Conservation (phyloP, 2,329 filamentous ascomycete genomes). For the Fusarium guadeloupense region DNA sequence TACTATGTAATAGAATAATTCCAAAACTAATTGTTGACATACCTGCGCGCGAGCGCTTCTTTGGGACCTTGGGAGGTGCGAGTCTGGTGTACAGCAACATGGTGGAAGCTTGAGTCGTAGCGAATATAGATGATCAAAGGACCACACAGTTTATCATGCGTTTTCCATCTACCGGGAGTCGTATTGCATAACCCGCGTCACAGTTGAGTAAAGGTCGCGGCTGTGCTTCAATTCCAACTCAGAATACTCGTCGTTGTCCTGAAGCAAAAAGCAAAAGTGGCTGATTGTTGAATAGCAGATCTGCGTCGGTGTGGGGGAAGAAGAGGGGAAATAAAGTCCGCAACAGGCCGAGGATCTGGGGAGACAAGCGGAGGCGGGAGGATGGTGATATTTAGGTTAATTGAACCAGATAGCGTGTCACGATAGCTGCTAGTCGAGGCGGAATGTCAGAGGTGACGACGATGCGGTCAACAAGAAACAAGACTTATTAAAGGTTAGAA, state of each 20-base stretch:
- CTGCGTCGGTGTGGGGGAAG: conserved; percentile 31
- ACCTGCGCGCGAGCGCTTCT: conserved; percentile 63
- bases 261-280: conserved; percentile 1
- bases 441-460: conserved; percentile 11
- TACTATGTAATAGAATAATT: conserved; percentile 13
- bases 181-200: conserved; percentile 20
- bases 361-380: conserved; percentile 23
- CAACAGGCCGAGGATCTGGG: conserved; percentile 32
- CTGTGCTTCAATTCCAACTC: not conserved
- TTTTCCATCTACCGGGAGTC: conserved; percentile 27
- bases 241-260: not conserved
- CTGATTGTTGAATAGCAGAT: conserved; percentile 24
- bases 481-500: conserved; percentile 1
- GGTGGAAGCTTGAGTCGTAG: conserved; percentile 13
- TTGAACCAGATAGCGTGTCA: not conserved
- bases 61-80: conserved; percentile 66
- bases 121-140: conserved; percentile 38
- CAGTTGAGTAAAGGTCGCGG: not conserved
- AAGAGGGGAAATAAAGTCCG: conserved; percentile 22
- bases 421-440: not conserved
- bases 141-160: conserved; percentile 34
- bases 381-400: conserved; percentile 26
- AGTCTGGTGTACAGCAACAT: conserved; percentile 69
- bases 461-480: not conserved
- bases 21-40: conserved; percentile 6